Percentiles rank a stretch among this genome's conserved stretches.
Evolutionary conservation across 2,329 filamentous ascomycete species (phyloP).

Genomic region (Colletotrichum coccodes): DNA sequence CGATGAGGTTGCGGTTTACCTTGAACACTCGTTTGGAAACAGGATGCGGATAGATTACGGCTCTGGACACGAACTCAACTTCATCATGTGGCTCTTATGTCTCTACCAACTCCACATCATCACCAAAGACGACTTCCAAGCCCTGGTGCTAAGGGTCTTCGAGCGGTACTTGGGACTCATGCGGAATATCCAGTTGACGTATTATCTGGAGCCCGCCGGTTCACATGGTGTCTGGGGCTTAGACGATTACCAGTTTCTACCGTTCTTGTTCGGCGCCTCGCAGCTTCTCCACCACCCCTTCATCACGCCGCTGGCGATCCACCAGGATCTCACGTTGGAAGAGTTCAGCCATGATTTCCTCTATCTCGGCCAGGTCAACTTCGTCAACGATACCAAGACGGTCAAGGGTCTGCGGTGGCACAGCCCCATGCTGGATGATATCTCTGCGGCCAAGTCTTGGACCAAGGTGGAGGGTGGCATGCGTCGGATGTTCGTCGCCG

Average conservation of each 20-base stretch:
- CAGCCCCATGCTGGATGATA: constrained; percentile 97
- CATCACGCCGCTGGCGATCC: constrained; percentile 83
- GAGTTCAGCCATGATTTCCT: constrained; percentile 86
- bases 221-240: constrained; percentile 98
- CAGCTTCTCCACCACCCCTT: constrained; percentile 88
- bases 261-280: constrained; percentile 93
- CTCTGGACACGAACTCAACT: constrained; percentile 97
- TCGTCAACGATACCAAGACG: constrained; percentile 96
- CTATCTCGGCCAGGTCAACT: constrained; percentile 91
- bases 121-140: constrained; percentile 72
- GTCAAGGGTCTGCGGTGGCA: constrained; percentile 96
- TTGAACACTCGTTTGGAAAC: constrained; percentile 87
- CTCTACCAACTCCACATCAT: constrained; percentile 82
- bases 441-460: constrained; percentile 90
- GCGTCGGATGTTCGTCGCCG: constrained; percentile 95
- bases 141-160: constrained; percentile 83
- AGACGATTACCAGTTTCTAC: constrained; percentile 96
- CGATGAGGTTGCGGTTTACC: constrained; percentile 81
- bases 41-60: constrained; percentile 92
- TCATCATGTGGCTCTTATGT: constrained; percentile 95
- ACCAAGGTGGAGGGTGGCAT: constrained; percentile 93
- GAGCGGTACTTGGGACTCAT: constrained; percentile 85
- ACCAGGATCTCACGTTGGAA: constrained; percentile 87
- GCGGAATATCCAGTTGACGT: constrained; percentile 88
- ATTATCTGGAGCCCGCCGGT: constrained; percentile 96